Evolutionary conservation across 1,284 basidiomycete species (phyloP).

Genomic region (Exobasidium rhododendri): DNA sequence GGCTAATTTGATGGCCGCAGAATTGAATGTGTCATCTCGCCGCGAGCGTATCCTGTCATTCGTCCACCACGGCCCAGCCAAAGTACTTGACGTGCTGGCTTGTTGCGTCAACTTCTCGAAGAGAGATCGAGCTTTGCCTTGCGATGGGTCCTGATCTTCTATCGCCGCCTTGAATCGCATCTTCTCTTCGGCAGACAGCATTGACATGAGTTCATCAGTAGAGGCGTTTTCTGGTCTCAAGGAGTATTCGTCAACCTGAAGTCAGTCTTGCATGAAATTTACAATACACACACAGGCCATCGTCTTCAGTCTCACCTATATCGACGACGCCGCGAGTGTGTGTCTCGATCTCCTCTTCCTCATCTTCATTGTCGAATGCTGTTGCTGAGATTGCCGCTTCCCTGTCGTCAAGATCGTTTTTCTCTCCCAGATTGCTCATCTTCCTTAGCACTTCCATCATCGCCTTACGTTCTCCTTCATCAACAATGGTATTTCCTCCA

Average conservation of each 20-base stretch:
- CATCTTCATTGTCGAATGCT: not conserved
- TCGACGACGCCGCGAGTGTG: not conserved
- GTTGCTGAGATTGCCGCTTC: not conserved
- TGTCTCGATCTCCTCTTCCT: not conserved
- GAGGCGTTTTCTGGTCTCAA: not conserved
- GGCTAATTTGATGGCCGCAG: not conserved
- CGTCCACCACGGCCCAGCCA: not conserved
- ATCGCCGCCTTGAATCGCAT: not conserved
- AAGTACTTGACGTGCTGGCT: not conserved
- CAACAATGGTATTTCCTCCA: not conserved
- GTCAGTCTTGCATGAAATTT: not conserved
- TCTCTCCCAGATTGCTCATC: not conserved
- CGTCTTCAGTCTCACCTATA: not conserved
- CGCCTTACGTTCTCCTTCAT: conserved; percentile 6
- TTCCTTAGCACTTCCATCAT: conserved; percentile 7
- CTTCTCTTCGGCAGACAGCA: not conserved
- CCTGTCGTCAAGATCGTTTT: not conserved
- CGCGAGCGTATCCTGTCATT: too few species aligned
- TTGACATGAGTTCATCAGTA: not conserved
- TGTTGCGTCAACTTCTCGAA: not conserved
- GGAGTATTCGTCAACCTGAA: not conserved
- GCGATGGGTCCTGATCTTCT: not conserved
- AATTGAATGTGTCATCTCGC: not conserved
- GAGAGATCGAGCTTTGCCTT: not conserved
- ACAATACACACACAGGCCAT: not conserved